phyloP scores from a whole-genome alignment of 768 basidiomycete genomes.

The Gymnopilus junonius region DNA sequence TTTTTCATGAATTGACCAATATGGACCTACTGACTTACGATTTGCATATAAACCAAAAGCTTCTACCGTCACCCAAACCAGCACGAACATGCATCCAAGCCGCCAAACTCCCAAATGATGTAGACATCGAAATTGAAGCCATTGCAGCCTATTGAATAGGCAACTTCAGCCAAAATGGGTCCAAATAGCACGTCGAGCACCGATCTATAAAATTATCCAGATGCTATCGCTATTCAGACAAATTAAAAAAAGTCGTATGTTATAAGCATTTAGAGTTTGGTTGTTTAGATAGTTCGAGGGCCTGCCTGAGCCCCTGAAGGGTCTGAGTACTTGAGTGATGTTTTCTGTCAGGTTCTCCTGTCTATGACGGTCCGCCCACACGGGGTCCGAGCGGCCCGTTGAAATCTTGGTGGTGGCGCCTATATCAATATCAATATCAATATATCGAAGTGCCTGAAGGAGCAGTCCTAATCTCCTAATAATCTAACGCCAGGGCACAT shows the following conservation, averaged over 20 bases:
- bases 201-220: neutral
- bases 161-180: neutral
- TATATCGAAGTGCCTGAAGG: too few relatives aligned
- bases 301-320: neutral
- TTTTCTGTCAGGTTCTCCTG: too few relatives aligned
- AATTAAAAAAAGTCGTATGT: neutral
- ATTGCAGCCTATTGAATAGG: constrained; percentile 49
- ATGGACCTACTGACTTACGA: neutral
- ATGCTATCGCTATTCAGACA: neutral
- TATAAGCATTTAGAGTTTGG: neutral
- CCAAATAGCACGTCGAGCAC: neutral
- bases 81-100: constrained; percentile 80
- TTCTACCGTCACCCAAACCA: constrained; percentile 64
- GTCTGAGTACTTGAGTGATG: too few relatives aligned
- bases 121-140: constrained; percentile 75
- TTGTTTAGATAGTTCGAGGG: neutral
- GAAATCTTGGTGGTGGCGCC: too few relatives aligned
- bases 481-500: too few relatives aligned
- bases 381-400: too few relatives aligned
- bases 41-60: constrained; percentile 26
- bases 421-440: too few relatives aligned
- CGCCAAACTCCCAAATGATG: constrained; percentile 67
- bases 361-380: too few relatives aligned
- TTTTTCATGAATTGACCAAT: neutral
- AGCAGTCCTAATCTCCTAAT: too few relatives aligned